These are phyloP conservation scores for Neonectria punicea DNA, from an alignment of 2,329 filamentous ascomycete species.

Conservation along the genomic window DNA sequence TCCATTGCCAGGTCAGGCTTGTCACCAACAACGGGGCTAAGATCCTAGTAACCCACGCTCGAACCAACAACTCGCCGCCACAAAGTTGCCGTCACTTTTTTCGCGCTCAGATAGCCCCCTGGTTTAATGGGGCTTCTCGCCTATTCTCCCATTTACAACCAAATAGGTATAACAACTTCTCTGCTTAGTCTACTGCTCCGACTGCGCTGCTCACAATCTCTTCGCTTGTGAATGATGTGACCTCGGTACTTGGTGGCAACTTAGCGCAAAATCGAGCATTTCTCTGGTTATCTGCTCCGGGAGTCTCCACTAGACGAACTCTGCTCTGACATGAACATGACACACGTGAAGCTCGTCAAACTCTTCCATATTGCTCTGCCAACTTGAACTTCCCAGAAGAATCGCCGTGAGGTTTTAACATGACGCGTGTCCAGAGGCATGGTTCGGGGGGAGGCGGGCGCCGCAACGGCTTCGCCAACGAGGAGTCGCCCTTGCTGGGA, in stretches of 20 bases:
- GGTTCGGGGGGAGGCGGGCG: neutral
- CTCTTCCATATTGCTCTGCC: too few species aligned
- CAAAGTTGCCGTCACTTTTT: neutral
- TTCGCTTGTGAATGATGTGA: neutral
- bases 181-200: neutral
- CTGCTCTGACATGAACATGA: neutral
- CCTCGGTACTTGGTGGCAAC: neutral
- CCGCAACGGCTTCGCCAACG: constrained; percentile 17
- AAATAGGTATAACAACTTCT: neutral
- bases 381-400: neutral
- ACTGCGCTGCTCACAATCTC: neutral
- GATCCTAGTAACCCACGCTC: neutral
- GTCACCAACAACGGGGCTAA: neutral
- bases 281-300: neutral
- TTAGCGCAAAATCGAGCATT: neutral
- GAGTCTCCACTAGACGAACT: neutral
- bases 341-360: neutral
- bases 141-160: neutral
- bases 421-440: neutral
- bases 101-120: neutral
- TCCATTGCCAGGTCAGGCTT: neutral
- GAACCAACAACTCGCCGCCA: neutral
- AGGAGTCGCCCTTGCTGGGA: constrained; percentile 35
- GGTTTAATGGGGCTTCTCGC: neutral
- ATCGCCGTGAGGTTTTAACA: neutral